Evolutionary conservation across 164 flowering plant species (phyloP).

Genomic region (Pachysandra terminalis): DNA sequence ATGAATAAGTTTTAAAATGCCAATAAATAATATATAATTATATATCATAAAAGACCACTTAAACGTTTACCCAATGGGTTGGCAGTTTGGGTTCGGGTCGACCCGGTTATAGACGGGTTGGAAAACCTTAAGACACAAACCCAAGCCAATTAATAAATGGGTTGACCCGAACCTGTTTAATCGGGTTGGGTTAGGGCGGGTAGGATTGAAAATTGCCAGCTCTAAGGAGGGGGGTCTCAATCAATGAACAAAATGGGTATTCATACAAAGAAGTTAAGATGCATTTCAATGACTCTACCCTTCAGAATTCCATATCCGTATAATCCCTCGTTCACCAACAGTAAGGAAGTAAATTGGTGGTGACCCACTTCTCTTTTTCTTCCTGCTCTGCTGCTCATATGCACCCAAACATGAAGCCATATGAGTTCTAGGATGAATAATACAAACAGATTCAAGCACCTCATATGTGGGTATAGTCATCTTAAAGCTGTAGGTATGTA

Average conservation of each 20-base stretch:
- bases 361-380: constrained; percentile 37
- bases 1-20: too few species aligned
- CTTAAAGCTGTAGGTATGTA: constrained; percentile 53
- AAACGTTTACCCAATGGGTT: too few species aligned
- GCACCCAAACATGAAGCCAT: constrained; percentile 37
- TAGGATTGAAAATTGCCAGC: too few species aligned
- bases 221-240: too few species aligned
- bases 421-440: constrained; percentile 38
- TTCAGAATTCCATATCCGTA: constrained; percentile 83
- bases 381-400: constrained; percentile 17
- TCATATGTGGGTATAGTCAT: constrained; percentile 77
- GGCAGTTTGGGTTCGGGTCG: too few species aligned
- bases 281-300: constrained; percentile 41
- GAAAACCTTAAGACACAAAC: too few species aligned
- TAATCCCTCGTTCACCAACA: constrained; percentile 87
- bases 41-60: too few species aligned
- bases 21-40: too few species aligned
- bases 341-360: constrained; percentile 54
- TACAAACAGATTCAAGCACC: constrained; percentile 70
- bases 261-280: constrained; percentile 4
- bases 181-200: too few species aligned
- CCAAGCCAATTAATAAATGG: too few species aligned
- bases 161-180: too few species aligned
- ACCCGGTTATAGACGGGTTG: too few species aligned
- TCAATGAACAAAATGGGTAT: constrained; percentile 3